Percentiles rank a stretch among this genome's conserved stretches.
phyloP scores from a whole-genome alignment of 345 rosid genomes.

The Euclidium syriacum region DNA sequence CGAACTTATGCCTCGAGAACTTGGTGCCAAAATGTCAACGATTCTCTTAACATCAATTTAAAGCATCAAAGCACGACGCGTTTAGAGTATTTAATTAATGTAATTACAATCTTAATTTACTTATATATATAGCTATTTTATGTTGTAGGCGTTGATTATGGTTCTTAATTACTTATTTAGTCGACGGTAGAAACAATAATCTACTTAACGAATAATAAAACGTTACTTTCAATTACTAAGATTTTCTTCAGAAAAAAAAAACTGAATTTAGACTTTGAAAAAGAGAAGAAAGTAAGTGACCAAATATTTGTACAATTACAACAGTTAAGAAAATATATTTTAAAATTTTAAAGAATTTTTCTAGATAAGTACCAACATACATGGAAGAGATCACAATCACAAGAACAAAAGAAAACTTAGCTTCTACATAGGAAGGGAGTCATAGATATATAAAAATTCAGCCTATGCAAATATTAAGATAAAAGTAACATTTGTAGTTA shows the following conservation, averaged over 20 bases:
- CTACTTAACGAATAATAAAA: not conserved
- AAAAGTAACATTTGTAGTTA: slow-evolving; percentile 2
- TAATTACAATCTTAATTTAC: slow-evolving; percentile 1
- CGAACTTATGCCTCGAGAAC: slow-evolving; percentile 29
- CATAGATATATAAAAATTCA: not conserved
- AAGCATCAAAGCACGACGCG: slow-evolving; percentile 26
- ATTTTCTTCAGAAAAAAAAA: too few relatives aligned
- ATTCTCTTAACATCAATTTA: slow-evolving; percentile 21
- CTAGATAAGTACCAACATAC: not conserved
- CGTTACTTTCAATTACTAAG: not conserved
- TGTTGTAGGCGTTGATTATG: not conserved
- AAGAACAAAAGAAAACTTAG: not conserved
- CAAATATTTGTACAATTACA: too few relatives aligned
- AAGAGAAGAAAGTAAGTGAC: too few relatives aligned
- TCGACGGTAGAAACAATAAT: not conserved
- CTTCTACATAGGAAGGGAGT: not conserved
- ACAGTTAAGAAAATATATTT: not conserved
- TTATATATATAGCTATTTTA: not conserved
- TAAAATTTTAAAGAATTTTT: not conserved
- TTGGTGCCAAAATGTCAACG: slow-evolving; percentile 33
- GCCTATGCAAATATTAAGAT: not conserved
- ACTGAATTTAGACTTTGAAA: not conserved
- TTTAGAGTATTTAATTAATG: slow-evolving; percentile 8
- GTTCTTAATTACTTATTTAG: not conserved
- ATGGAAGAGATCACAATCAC: not conserved